Evolutionary conservation across 73 alveolate genomes (phyloP).

Genomic region (Tetrahymena elliotti): DNA sequence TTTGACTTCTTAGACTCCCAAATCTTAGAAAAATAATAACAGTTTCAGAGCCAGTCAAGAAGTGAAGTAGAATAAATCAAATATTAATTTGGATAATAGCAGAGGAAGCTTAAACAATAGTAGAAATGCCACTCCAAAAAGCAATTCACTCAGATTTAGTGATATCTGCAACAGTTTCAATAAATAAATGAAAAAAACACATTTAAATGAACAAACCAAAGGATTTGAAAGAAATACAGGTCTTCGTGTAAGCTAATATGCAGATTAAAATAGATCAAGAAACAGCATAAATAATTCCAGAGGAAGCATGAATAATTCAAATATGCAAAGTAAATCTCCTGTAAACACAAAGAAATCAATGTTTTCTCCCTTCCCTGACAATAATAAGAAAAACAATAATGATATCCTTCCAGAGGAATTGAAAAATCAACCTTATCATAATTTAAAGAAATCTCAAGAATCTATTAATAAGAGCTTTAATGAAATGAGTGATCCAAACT

Average conservation of each 20-base stretch:
- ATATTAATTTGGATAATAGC: neutral
- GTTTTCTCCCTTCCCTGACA: neutral
- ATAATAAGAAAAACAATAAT: neutral
- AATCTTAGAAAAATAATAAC: neutral
- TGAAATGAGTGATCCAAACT: neutral
- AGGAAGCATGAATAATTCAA: neutral
- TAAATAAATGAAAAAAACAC: neutral
- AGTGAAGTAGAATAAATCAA: neutral
- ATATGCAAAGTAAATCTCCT: neutral
- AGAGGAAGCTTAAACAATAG: neutral
- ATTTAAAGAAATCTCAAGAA: neutral
- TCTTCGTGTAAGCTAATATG: neutral
- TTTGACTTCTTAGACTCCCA: neutral
- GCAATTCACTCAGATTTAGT: neutral
- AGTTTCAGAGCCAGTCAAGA: neutral
- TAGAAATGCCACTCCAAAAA: neutral
- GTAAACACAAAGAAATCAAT: neutral
- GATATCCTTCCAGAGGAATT: neutral
- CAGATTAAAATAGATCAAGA: neutral
- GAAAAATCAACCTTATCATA: neutral
- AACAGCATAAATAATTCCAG: neutral
- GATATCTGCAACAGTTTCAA: neutral
- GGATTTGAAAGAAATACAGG: neutral
- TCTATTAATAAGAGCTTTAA: neutral
- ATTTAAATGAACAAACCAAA: neutral